Evolutionary conservation across 768 basidiomycete genomes (phyloP), one percentile per base, ranked within the genome.

Genomic region (Phylloporus sp.): DNA sequence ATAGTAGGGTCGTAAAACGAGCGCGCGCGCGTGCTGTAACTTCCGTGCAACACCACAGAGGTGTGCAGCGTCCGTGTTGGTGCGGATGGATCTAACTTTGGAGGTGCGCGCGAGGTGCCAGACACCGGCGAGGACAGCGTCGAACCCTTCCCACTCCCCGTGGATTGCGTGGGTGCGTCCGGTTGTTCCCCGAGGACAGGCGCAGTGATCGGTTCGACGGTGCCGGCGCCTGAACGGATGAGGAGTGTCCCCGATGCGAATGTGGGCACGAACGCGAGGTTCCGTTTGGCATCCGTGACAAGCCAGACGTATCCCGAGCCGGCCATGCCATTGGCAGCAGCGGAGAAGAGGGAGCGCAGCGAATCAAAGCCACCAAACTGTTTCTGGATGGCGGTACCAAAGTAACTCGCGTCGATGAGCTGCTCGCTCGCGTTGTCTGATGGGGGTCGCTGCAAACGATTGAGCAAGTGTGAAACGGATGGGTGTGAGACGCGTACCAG

Each of bases 171-270:
- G 20, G 31, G 35, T 8, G 42, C 32, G 20, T 31, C 27, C 4
- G 23, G 48, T 5, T 20, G 41, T 47, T 71, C 72, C 5, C 70
- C 69, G 16, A 73, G 62, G 11, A 72, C 65, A 20, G 63, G 61
- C 13, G 53, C 43, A 0, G 55, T 59, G 52, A 59, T 57, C 0
- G 64, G 62, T 29, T 63, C 52, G 45, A 65, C 56, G 1, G 62
- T 70, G 51, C 77, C 75, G 0, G 56, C 47, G 16, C 82, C 75
- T 28, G 82, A 84, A 22, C 84, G 76, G 55, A 95, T 78, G 59
- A 98, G 84, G 20, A 97, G 75, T 1, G 95, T 95, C 16, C 91
- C 92, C 0, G 91, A 78, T 6, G 91, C 94, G 62, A 92, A 90
- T 0, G 95, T 95, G 15, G 91, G 88, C 44, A 93, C 68, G 54